Evolutionary conservation across 2,329 filamentous ascomycete genomes (phyloP).

Genomic region (Alternaria triticina): DNA sequence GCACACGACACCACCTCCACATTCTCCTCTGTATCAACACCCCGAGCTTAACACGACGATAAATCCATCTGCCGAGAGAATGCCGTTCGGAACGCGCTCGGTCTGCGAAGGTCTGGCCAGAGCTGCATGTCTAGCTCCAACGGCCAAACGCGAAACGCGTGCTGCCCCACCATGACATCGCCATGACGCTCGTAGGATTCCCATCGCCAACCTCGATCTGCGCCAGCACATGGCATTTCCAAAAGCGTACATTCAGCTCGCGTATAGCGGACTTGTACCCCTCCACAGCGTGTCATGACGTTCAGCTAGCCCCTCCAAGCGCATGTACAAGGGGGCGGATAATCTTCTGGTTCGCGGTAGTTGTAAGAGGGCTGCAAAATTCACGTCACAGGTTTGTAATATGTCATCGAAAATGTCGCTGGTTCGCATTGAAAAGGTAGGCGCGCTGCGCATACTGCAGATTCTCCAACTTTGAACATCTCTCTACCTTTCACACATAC

Average conservation of each 20-base stretch:
- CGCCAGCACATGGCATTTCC: slow-evolving; percentile 21
- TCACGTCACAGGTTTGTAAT: slow-evolving; percentile 17
- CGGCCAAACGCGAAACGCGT: slow-evolving; percentile 12
- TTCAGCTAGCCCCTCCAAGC: slow-evolving; percentile 30
- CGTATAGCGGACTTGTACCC: slow-evolving; percentile 22
- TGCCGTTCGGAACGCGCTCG: slow-evolving; percentile 1
- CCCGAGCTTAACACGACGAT: slow-evolving; percentile 1
- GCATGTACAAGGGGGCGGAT: slow-evolving; percentile 31
- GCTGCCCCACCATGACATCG: slow-evolving; percentile 35
- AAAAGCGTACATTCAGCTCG: slow-evolving; percentile 5
- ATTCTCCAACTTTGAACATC: background rate
- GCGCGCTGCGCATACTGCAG: background rate
- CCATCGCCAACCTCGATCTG: slow-evolving; percentile 22
- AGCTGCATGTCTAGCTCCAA: slow-evolving; percentile 16
- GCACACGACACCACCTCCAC: background rate
- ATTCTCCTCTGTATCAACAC: background rate
- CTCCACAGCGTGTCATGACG: slow-evolving; percentile 39
- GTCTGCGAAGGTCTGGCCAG: slow-evolving; percentile 12
- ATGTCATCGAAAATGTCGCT: slow-evolving; percentile 31
- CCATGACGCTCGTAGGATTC: slow-evolving; percentile 30
- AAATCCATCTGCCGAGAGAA: slow-evolving; percentile 5
- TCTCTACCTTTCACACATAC: background rate
- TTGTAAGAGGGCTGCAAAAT: slow-evolving; percentile 21
- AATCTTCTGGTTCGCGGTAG: slow-evolving; percentile 25
- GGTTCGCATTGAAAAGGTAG: slow-evolving; percentile 22